Evolutionary conservation across 352 stramenopile species (phyloP).

Genomic region (Phytopythium chamaehyphon): DNA sequence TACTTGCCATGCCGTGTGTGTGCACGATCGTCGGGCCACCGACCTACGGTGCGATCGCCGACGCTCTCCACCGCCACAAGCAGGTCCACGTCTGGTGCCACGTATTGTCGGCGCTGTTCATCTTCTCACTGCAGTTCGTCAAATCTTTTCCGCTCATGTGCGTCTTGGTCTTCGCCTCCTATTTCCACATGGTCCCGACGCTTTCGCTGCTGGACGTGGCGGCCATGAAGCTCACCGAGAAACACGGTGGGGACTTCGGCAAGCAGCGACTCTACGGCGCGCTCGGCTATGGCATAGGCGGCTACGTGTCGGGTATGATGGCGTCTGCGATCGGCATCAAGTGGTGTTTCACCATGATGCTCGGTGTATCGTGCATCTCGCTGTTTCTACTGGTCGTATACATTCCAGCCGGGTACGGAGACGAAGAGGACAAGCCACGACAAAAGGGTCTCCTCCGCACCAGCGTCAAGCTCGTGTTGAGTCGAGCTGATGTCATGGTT

Average conservation of each 20-base stretch:
- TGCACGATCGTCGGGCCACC: constrained; percentile 40
- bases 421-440: constrained; percentile 8
- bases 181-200: constrained; percentile 34
- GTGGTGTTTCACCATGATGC: constrained; percentile 45
- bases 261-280: constrained; percentile 54
- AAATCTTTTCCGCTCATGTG: constrained; percentile 30
- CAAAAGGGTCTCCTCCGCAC: constrained; percentile 24
- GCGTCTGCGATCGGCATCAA: constrained; percentile 33
- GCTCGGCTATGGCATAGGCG: constrained; percentile 43
- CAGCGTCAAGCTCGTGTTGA: constrained; percentile 20
- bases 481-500: constrained; percentile 30
- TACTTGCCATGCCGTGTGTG: constrained; percentile 42
- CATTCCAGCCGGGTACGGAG: constrained; percentile 23
- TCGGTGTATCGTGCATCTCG: constrained; percentile 31
- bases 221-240: constrained; percentile 37
- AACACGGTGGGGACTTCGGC: constrained; percentile 45
- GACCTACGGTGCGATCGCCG: constrained; percentile 43
- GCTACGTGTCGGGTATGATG: constrained; percentile 40
- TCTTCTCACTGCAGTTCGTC: constrained; percentile 39
- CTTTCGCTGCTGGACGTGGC: constrained; percentile 47
- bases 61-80: constrained; percentile 37
- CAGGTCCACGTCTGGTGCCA: constrained; percentile 41
- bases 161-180: constrained; percentile 23
- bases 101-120: constrained; percentile 28
- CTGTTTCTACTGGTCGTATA: constrained; percentile 30